A percentile compares a stretch with the other conserved stretches of the same genome.
phyloP scores from a whole-genome alignment of 352 stramenopile genomes.

The Elongisporangium anandrum region DNA sequence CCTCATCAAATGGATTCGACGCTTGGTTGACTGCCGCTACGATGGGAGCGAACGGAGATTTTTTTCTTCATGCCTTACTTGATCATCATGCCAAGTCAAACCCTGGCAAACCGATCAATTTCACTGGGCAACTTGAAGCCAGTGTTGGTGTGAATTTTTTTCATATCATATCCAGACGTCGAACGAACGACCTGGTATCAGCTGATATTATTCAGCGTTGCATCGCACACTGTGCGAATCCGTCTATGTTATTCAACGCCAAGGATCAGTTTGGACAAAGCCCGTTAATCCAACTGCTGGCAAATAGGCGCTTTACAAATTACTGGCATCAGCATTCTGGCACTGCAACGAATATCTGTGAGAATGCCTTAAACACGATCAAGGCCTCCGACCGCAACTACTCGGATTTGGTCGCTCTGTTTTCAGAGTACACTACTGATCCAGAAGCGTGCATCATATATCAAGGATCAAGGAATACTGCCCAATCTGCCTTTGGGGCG shows the following conservation, averaged over 20 bases:
- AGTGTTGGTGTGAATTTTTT: constrained; percentile 52
- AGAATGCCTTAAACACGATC: constrained; percentile 30
- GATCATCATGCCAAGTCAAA: constrained; percentile 29
- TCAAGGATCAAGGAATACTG: constrained; percentile 3
- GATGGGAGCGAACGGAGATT: constrained; percentile 27
- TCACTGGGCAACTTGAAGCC: constrained; percentile 15
- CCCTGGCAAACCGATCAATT: constrained; percentile 23
- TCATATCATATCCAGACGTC: constrained; percentile 35
- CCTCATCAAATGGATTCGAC: constrained; percentile 38
- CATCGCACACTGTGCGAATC: constrained; percentile 23
- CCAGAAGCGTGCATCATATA: constrained; percentile 35
- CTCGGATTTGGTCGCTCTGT: constrained; percentile 42
- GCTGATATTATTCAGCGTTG: constrained; percentile 33
- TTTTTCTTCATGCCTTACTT: constrained; percentile 47
- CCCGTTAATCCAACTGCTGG: constrained; percentile 51
- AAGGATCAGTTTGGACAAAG: constrained; percentile 43
- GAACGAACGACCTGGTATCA: constrained; percentile 12
- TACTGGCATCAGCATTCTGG: constrained; percentile 16
- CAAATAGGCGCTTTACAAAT: too few relatives aligned
- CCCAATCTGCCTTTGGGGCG: too few relatives aligned
- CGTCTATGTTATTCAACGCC: constrained; percentile 31
- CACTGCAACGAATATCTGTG: neutral
- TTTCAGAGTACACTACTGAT: constrained; percentile 33
- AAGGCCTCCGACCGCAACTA: constrained; percentile 32
- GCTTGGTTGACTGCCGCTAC: constrained; percentile 53